These are phyloP conservation scores for Striga asiatica DNA, from an alignment of 257 asterid genomes.

Conservation along the genomic window DNA sequence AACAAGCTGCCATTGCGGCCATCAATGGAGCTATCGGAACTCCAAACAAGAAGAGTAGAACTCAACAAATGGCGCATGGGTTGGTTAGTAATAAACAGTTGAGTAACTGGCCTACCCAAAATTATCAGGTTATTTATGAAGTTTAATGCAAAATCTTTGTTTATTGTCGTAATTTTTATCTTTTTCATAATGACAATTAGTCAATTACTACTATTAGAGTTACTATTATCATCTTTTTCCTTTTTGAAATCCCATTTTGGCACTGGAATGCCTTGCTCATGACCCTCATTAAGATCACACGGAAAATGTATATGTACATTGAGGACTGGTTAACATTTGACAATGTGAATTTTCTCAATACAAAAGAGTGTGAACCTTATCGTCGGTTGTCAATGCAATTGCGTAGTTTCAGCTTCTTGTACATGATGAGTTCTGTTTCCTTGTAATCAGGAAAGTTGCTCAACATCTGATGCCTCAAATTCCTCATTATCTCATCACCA, in stretches of 20 bases:
- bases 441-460: constrained; percentile 29
- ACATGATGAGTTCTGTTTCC: constrained; percentile 6
- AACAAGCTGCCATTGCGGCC: constrained; percentile 39
- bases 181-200: no score
- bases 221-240: no score
- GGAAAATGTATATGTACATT: neutral
- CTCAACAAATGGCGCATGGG: constrained; percentile 23
- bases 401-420: neutral
- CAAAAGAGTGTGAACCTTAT: neutral
- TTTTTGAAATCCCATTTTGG: neutral
- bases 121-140: constrained; percentile 26
- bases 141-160: neutral
- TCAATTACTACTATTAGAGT: neutral
- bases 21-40: constrained; percentile 35
- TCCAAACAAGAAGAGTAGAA: constrained; percentile 32
- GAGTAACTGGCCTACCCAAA: constrained; percentile 21
- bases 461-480: constrained; percentile 21
- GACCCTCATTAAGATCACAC: no score
- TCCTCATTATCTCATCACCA: constrained; percentile 18
- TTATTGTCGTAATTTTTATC: neutral
- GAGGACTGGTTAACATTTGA: neutral
- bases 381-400: neutral
- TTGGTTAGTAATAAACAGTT: constrained; percentile 16
- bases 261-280: no score
- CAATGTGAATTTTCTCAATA: neutral